Evolutionary conservation across 2,329 filamentous ascomycete genomes (phyloP).

Genomic region (Fusarium sp.): DNA sequence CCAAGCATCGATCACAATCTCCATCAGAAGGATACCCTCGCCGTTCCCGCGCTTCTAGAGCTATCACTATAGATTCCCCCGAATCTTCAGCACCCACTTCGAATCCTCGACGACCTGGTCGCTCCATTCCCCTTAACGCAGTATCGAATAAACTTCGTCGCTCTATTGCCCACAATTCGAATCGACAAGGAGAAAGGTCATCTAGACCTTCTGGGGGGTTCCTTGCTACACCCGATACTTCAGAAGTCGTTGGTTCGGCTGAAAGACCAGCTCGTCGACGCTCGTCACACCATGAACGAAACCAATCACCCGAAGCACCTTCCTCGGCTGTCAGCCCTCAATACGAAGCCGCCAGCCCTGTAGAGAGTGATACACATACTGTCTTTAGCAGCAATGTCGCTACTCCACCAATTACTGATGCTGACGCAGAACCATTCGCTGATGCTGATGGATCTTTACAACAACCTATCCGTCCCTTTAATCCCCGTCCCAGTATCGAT

Average conservation of each 20-base stretch:
- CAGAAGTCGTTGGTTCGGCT: conserved; percentile 52
- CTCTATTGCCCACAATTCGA: conserved; percentile 44
- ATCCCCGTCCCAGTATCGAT: conserved; percentile 66
- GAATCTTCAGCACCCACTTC: conserved; percentile 34
- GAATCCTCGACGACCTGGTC: conserved; percentile 39
- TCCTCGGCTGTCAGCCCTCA: conserved; percentile 49
- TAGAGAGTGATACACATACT: conserved; percentile 65
- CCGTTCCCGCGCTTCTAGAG: conserved; percentile 43
- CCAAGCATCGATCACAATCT: conserved; percentile 46
- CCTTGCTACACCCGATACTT: conserved; percentile 67
- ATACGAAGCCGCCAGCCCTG: conserved; percentile 61
- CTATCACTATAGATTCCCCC: conserved; percentile 45
- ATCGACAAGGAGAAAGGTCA: conserved; percentile 40
- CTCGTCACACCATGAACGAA: conserved; percentile 52
- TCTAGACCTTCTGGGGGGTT: conserved; percentile 44
- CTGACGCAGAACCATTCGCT: conserved; percentile 70
- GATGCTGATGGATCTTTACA: conserved; percentile 61
- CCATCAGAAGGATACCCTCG: conserved; percentile 48
- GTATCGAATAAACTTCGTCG: conserved; percentile 50
- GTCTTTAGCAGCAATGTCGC: conserved; percentile 72
- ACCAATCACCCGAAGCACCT: conserved; percentile 57
- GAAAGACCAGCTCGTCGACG: conserved; percentile 53
- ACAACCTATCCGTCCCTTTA: conserved; percentile 57
- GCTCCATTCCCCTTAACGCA: conserved; percentile 43
- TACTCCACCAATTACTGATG: conserved; percentile 79